Percentiles rank a stretch among this genome's conserved stretches.
Evolutionary conservation across 305 asterid species (phyloP).

Genomic region (Fraxinus nigra): DNA sequence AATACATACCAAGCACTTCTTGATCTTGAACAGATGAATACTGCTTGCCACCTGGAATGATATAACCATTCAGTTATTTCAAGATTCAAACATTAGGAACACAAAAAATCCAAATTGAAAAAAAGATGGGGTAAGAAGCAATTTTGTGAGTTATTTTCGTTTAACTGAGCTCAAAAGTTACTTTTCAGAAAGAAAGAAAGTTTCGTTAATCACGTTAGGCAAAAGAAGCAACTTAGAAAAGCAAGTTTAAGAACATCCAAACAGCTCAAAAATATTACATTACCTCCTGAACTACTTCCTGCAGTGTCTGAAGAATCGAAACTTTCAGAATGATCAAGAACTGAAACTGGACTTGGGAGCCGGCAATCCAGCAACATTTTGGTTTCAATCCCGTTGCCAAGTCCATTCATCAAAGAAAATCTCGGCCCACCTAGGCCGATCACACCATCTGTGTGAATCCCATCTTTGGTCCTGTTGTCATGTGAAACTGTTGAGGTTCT

Average conservation of each 20-base stretch:
- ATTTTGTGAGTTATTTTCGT: not conserved
- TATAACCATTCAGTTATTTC: not conserved
- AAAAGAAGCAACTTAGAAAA: not conserved
- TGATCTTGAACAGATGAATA: slow-evolving; percentile 53
- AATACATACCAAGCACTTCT: slow-evolving; percentile 45
- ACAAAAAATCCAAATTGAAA: not conserved
- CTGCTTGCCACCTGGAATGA: slow-evolving; percentile 59
- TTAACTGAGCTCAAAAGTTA: not conserved
- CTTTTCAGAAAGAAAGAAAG: not conserved
- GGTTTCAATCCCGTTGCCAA: slow-evolving; percentile 31
- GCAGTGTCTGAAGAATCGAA: slow-evolving; percentile 66
- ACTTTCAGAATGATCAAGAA: slow-evolving; percentile 69
- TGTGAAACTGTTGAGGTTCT: slow-evolving; percentile 14
- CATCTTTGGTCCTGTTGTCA: slow-evolving; percentile 21
- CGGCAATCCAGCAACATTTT: slow-evolving; percentile 42
- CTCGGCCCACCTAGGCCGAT: slow-evolving; percentile 27
- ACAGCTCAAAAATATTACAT: not conserved
- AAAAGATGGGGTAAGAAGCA: not conserved
- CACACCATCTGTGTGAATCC: slow-evolving; percentile 30
- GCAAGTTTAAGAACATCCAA: not conserved
- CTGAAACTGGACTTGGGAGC: slow-evolving; percentile 78
- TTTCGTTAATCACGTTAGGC: not conserved
- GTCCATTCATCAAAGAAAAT: slow-evolving; percentile 22
- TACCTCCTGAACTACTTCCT: slow-evolving; percentile 61
- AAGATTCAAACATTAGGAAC: not conserved